These are phyloP conservation scores for Reticulascus tulasneorum DNA, from an alignment of 2,329 filamentous ascomycete genomes.

Conservation along the genomic window DNA sequence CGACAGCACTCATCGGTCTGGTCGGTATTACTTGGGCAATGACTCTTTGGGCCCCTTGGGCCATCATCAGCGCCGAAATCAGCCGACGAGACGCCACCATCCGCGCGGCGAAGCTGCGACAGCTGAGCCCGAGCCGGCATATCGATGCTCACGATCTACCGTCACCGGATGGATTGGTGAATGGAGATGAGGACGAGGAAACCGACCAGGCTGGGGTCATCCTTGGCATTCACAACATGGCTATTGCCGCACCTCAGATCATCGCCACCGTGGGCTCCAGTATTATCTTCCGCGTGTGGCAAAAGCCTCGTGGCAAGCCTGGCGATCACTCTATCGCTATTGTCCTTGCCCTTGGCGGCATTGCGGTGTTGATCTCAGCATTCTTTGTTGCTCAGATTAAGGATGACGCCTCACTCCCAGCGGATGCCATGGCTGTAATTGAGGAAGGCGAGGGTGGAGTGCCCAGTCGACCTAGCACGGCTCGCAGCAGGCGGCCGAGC, in stretches of 20 bases:
- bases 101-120: slow-evolving; percentile 31
- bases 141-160: slow-evolving; percentile 7
- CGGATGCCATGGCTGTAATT: slow-evolving; percentile 33
- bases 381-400: slow-evolving; percentile 65
- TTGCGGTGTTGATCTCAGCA: slow-evolving; percentile 73
- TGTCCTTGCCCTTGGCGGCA: slow-evolving; percentile 78
- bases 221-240: slow-evolving; percentile 92
- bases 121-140: slow-evolving; percentile 12
- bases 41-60: slow-evolving; percentile 91
- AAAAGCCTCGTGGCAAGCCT: slow-evolving; percentile 80
- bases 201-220: slow-evolving; percentile 83
- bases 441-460: slow-evolving; percentile 36
- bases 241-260: slow-evolving; percentile 87
- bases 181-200: slow-evolving; percentile 44
- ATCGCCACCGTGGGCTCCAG: slow-evolving; percentile 82
- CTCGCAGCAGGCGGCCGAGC: slow-evolving; percentile 34
- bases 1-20: slow-evolving; percentile 73
- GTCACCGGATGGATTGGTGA: slow-evolving; percentile 6
- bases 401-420: slow-evolving; percentile 48
- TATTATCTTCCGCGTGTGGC: slow-evolving; percentile 76
- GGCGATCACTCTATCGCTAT: slow-evolving; percentile 86
- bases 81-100: slow-evolving; percentile 67
- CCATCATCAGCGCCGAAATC: slow-evolving; percentile 90
- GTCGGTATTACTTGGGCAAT: slow-evolving; percentile 91
- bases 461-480: slow-evolving; percentile 21